Evolutionary conservation across 2,329 filamentous ascomycete species (phyloP), one percentile per base, ranked within the genome.

Genomic region (Colletotrichum melonis): DNA sequence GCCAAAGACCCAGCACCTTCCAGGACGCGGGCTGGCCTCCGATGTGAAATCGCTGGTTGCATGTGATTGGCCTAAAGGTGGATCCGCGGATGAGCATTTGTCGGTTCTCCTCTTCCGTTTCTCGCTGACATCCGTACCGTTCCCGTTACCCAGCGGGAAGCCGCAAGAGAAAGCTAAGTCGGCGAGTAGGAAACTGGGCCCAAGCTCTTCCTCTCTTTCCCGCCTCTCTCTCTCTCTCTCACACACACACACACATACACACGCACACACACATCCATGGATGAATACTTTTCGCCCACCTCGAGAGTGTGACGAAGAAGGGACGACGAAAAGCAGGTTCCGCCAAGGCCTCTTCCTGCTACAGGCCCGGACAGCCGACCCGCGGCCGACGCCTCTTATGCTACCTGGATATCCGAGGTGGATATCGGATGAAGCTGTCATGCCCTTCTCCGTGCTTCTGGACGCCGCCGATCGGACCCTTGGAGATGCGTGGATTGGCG

Each of bases 11-110:
- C 42, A 49, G 19, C 38, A 38, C 35, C 35, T 46, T 0, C 42
- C 42, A 46, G 16, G 42, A 46, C 42, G 42, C 42, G 52, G 55
- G 46, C 22, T 64, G 59, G 54, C 70, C 55, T 42, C 59, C 54
- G 58, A 35, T 54, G 55, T 49, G 42, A 49, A 49, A 52, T 26
- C 54, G 35, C 46, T 58, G 35, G n/a, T 60, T 24, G 46, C 71
- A 73, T 75, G 67, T 74, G 73, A 75, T 75, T 75, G 71, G 73
- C 66, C 28, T 59, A 24, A 11, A n/a, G 57, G 73, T 66, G 46
- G 60, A 66, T 49, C 42, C 42, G 72, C 24, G 49, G 42, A 32
- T 59, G 11, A 30, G 38, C 14, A 42, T 42, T 42, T 42, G 14
- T 42, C 38, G 38, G 38, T 42, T 42, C 38, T 35, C n/a, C 14